A percentile compares a stretch with the other conserved stretches of the same genome.
Evolutionary conservation across 2,329 filamentous ascomycete species (phyloP).

Genomic region (Monosporascus cannonballus): DNA sequence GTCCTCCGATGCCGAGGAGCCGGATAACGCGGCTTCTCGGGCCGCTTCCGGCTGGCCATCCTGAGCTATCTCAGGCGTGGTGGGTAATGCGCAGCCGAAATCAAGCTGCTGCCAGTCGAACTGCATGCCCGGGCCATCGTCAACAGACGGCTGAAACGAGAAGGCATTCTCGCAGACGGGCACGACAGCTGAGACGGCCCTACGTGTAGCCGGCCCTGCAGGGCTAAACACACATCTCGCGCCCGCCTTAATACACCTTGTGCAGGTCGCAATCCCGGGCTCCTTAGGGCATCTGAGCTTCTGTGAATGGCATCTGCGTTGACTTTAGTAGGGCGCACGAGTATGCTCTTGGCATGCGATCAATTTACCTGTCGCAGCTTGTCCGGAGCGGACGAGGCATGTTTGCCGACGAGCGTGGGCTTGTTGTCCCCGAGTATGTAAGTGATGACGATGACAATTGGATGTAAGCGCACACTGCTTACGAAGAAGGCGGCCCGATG

Average conservation of each 20-base stretch:
- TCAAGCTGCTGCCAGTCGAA: constrained; percentile 16
- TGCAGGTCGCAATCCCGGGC: constrained; percentile 28
- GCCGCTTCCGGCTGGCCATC: neutral
- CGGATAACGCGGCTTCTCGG: neutral
- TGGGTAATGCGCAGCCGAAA: constrained; percentile 3
- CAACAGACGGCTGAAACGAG: neutral
- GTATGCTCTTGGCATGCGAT: too few species aligned
- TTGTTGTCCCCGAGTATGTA: neutral
- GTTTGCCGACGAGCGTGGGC: neutral
- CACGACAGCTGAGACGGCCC: constrained; percentile 3
- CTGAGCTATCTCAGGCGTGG: constrained; percentile 1
- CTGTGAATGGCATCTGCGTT: constrained; percentile 40
- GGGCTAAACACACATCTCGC: constrained; percentile 38
- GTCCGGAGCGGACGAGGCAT: constrained; percentile 20
- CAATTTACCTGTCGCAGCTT: constrained; percentile 11
- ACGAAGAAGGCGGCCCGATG: too few species aligned
- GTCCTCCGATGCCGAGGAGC: constrained; percentile 2
- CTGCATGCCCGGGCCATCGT: constrained; percentile 8
- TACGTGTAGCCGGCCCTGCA: constrained; percentile 12
- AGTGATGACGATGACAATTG: neutral
- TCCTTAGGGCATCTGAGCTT: constrained; percentile 40
- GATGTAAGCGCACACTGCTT: neutral
- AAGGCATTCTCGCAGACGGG: constrained; percentile 8
- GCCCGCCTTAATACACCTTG: constrained; percentile 35
- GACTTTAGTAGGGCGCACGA: neutral